Evolutionary conservation across 140 eudicot genomes (phyloP).

Genomic region (Stevia rebaudiana): DNA sequence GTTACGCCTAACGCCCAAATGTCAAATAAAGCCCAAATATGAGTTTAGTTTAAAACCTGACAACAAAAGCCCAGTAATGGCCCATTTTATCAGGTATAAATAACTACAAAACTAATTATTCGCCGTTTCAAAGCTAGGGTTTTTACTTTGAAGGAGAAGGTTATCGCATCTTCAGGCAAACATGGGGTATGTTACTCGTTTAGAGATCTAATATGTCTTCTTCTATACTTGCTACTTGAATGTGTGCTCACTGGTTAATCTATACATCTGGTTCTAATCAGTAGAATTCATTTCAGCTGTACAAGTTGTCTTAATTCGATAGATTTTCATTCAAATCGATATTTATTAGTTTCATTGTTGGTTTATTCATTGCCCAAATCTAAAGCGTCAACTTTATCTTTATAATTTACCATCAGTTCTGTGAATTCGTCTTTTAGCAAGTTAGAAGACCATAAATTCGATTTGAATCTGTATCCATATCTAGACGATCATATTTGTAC

Average conservation of each 20-base stretch:
- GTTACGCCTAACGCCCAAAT: too few relatives aligned
- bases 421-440: background rate
- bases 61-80: constrained; percentile 11
- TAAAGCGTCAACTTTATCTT: background rate
- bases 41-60: background rate
- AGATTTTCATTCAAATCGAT: background rate
- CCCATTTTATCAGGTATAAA: background rate
- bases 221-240: background rate
- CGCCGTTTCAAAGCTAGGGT: constrained; percentile 27
- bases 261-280: background rate
- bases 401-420: background rate
- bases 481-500: too few relatives aligned
- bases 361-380: background rate
- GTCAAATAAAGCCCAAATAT: background rate
- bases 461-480: too few relatives aligned
- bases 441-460: background rate
- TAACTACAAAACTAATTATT: background rate
- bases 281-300: background rate
- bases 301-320: background rate
- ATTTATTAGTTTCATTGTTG: background rate
- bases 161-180: constrained; percentile 22
- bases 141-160: background rate
- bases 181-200: constrained; percentile 30
- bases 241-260: background rate
- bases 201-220: background rate